Evolutionary conservation across 176 grass and related monocot genomes (phyloP), one percentile per base, ranked within the genome.

Genomic region (Typha latifolia): DNA sequence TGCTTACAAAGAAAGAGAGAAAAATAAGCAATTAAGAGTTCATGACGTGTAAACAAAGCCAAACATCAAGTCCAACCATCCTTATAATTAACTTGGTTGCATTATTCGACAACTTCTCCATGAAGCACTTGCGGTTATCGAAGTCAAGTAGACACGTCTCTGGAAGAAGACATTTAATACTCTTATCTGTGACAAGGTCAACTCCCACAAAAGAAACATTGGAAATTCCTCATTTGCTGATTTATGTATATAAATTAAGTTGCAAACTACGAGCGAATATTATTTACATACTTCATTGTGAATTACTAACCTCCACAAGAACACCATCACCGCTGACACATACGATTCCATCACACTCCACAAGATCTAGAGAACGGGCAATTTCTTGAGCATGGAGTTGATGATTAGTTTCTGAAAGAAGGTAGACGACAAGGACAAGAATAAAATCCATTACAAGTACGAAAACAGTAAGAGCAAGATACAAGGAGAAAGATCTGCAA

Each of bases 261-360:
- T 37, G 7, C 24, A 67, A 14, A 22, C 63, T 22, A 67, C 27
- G 31, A 27, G 26, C 31, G 15, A 67, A 61, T 37, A 37, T 37
- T 37, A 37, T 37, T 37, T 37, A 37, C 34, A 37, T 26, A 26
- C 24, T 59, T n/a, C 23, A 48, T 68, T 59, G 3, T 5, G 48
- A 67, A 15, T 72, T 73, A 62, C 80, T 80, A 81, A 99, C 95
- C 95, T 99, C 95, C 63, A 93, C 95, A 59, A 99, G 77, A 62
- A 93, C 63, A 71, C 95, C 95, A 74, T 99, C 95, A 68, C 95
- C 95, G 77, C 95, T 99, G 20, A 99, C 84, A 81, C 95, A 99
- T 51, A 99, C 62, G 51, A 99, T 90, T 48, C 95, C 95, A 62
- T 99, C 89, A 79, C 81, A 99, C 74, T 90, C 85, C 71, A 50